These are phyloP conservation scores for Cajanus cajan DNA, from an alignment of 306 rosid species.

Conservation along the genomic window DNA sequence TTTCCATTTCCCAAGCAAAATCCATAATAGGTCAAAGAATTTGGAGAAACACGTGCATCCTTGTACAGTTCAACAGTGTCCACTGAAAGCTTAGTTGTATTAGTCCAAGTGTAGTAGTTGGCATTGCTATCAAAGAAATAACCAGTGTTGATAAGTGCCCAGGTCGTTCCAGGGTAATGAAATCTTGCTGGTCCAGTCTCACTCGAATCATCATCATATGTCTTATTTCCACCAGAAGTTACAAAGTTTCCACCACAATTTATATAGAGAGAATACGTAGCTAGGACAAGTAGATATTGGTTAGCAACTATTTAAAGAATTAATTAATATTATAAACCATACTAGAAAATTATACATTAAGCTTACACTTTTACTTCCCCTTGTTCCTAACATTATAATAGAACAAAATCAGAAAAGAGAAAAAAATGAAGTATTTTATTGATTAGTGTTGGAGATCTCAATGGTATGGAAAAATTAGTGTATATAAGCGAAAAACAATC, in stretches of 20 bases:
- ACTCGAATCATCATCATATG: slow-evolving; percentile 29
- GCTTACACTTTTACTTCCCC: background rate
- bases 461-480: too few relatives aligned
- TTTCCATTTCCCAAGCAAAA: slow-evolving; percentile 52
- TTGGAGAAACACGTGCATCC: slow-evolving; percentile 68
- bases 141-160: slow-evolving; percentile 63
- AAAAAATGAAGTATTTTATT: background rate
- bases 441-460: too few relatives aligned
- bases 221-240: background rate
- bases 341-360: background rate
- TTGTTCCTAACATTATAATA: background rate
- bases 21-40: slow-evolving; percentile 59
- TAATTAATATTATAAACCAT: background rate
- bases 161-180: slow-evolving; percentile 23
- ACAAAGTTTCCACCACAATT: slow-evolving; percentile 38
- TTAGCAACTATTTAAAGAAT: background rate
- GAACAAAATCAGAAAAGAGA: background rate
- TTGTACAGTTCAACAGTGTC: slow-evolving; percentile 42
- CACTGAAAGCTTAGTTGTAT: slow-evolving; percentile 34
- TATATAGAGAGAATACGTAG: slow-evolving; percentile 32
- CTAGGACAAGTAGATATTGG: slow-evolving; percentile 14
- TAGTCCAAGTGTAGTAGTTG: slow-evolving; percentile 22
- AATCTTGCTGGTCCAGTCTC: slow-evolving; percentile 10
- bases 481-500: too few relatives aligned
- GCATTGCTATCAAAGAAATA: slow-evolving; percentile 39